phyloP scores from a whole-genome alignment of 1,139 yeast species.

The Blastobotrys elegans region DNA sequence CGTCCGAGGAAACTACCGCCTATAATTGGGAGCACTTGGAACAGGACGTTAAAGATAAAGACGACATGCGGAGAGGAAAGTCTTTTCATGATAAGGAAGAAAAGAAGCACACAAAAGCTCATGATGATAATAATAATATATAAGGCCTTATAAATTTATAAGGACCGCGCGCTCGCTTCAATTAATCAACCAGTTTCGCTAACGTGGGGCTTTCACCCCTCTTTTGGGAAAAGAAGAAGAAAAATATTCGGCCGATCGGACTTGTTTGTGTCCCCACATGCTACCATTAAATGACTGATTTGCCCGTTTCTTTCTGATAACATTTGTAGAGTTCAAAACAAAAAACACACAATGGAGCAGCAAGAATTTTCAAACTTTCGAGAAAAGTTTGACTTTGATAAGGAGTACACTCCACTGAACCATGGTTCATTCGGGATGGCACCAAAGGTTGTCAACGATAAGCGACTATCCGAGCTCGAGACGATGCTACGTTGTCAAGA shows the following conservation, averaged over 20 bases:
- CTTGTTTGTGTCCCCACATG: too few species aligned
- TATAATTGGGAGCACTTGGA: background rate
- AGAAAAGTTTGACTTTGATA: conserved; percentile 40
- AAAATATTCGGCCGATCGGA: too few species aligned
- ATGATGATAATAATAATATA: background rate
- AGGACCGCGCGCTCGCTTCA: too few species aligned
- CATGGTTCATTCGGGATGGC: conserved; percentile 28
- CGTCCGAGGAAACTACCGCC: conserved; percentile 2
- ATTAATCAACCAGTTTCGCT: too few species aligned
- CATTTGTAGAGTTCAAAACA: background rate
- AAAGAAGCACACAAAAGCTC: background rate
- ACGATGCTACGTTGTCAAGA: conserved; percentile 42
- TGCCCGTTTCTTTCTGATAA: background rate
- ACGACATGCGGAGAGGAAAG: background rate
- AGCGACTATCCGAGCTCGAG: conserved; percentile 16
- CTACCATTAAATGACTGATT: too few species aligned
- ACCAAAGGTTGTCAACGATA: conserved; percentile 22
- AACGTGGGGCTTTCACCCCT: too few species aligned
- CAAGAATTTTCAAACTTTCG: conserved; percentile 39
- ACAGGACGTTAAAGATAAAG: conserved; percentile 1
- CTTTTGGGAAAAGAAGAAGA: too few species aligned
- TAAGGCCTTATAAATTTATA: too few species aligned
- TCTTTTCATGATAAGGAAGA: background rate
- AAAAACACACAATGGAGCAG: conserved; percentile 39
- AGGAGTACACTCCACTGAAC: conserved; percentile 22